Conservation (phyloP, 164 flowering plant species). For the Stephania cephalantha region DNA sequence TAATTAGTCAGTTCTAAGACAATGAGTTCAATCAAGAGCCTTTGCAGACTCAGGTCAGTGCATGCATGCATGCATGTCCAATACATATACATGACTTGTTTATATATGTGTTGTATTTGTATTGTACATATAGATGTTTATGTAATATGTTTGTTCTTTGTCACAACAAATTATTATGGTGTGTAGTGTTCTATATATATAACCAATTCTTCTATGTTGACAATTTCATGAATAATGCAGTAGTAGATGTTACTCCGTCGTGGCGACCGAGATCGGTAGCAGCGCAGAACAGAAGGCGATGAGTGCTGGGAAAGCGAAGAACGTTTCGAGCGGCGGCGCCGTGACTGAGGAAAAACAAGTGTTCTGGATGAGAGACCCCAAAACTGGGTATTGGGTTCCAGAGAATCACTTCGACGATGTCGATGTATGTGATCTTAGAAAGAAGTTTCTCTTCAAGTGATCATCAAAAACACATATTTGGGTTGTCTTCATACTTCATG, state of each 20-base stretch:
- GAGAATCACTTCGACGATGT: conserved; percentile 43
- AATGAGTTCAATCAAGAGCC: too few relatives aligned
- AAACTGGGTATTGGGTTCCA: conserved; percentile 56
- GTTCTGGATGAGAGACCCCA: conserved; percentile 63
- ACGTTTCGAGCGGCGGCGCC: background rate
- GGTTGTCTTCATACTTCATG: too few relatives aligned
- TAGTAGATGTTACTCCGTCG: background rate
- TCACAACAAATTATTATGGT: too few relatives aligned
- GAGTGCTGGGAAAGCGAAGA: background rate
- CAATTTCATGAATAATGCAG: background rate
- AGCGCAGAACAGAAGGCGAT: background rate
- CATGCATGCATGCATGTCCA: too few relatives aligned
- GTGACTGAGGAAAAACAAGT: conserved; percentile 5
- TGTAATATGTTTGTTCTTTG: too few relatives aligned
- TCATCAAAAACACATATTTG: background rate
- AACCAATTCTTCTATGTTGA: too few relatives aligned
- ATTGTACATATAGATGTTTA: too few relatives aligned
- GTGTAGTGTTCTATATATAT: too few relatives aligned
- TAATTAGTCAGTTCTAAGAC: too few relatives aligned
- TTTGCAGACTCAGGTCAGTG: too few relatives aligned
- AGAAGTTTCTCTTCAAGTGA: conserved; percentile 28
- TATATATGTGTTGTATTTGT: too few relatives aligned
- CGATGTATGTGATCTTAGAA: conserved; percentile 46
- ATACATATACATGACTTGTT: too few relatives aligned
- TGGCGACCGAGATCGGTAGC: background rate